Conservation (phyloP, 495 filamentous ascomycete species). For the Terfezia boudieri region DNA sequence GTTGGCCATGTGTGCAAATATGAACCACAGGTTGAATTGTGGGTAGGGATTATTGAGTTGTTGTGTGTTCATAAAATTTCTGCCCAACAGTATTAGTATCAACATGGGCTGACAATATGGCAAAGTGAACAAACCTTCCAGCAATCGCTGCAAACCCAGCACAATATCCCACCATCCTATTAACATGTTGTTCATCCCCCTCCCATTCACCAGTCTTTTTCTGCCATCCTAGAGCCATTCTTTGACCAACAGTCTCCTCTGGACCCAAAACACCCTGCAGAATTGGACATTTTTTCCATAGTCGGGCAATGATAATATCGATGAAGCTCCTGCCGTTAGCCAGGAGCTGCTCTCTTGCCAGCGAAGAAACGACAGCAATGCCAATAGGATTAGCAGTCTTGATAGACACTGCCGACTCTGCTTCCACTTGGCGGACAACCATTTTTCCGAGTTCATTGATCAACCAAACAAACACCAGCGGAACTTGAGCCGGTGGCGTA, state of each 20-base stretch:
- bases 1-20: constrained; percentile 49
- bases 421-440: constrained; percentile 49
- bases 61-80: constrained; percentile 49
- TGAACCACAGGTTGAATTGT: constrained; percentile 55
- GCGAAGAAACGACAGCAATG: constrained; percentile 47
- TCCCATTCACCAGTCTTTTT: constrained; percentile 33
- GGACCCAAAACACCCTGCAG: constrained; percentile 64
- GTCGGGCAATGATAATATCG: constrained; percentile 77
- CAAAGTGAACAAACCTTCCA: constrained; percentile 10
- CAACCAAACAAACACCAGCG: constrained; percentile 57
- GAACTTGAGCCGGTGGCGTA: constrained; percentile 24
- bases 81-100: constrained; percentile 20
- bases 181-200: constrained; percentile 42
- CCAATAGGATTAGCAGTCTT: constrained; percentile 65
- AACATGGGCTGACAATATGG: background rate
- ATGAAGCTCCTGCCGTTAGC: constrained; percentile 53
- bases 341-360: constrained; percentile 40
- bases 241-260: constrained; percentile 49
- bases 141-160: constrained; percentile 59
- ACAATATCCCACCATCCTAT: constrained; percentile 65
- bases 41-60: constrained; percentile 49
- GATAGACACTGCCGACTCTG: constrained; percentile 46
- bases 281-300: constrained; percentile 56
- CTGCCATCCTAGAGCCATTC: constrained; percentile 53
- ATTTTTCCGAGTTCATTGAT: constrained; percentile 66